These are phyloP conservation scores for Aspergillus costaricaensis DNA, from an alignment of 2,329 filamentous ascomycete genomes.

Conservation along the genomic window DNA sequence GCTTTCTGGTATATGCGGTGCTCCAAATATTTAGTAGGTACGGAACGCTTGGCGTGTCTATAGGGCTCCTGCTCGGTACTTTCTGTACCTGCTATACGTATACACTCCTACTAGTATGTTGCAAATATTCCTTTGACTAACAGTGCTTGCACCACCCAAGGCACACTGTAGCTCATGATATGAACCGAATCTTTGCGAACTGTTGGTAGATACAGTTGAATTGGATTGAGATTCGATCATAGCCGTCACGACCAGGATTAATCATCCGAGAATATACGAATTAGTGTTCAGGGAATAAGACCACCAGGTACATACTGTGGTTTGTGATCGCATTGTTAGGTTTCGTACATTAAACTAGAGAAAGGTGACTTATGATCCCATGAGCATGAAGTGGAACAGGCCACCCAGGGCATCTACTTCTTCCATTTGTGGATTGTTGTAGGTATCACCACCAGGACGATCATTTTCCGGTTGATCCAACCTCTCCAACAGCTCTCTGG, in stretches of 20 bases:
- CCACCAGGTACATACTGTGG: too few relatives aligned
- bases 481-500: background rate
- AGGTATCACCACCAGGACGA: background rate
- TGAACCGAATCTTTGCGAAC: background rate
- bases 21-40: background rate
- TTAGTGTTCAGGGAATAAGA: background rate
- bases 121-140: background rate
- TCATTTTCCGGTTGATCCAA: background rate
- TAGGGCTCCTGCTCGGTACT: too few relatives aligned
- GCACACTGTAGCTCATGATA: background rate
- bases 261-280: background rate
- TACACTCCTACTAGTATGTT: too few relatives aligned
- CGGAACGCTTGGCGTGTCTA: too few relatives aligned
- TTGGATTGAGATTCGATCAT: background rate
- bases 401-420: background rate
- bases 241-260: background rate
- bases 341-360: background rate
- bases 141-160: background rate
- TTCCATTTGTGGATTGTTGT: background rate
- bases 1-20: background rate
- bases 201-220: background rate
- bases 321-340: background rate
- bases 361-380: background rate
- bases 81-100: too few relatives aligned
- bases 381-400: background rate